These are phyloP conservation scores for Gymnopus androsaceus DNA, from an alignment of 1,284 basidiomycete genomes.

Conservation along the genomic window DNA sequence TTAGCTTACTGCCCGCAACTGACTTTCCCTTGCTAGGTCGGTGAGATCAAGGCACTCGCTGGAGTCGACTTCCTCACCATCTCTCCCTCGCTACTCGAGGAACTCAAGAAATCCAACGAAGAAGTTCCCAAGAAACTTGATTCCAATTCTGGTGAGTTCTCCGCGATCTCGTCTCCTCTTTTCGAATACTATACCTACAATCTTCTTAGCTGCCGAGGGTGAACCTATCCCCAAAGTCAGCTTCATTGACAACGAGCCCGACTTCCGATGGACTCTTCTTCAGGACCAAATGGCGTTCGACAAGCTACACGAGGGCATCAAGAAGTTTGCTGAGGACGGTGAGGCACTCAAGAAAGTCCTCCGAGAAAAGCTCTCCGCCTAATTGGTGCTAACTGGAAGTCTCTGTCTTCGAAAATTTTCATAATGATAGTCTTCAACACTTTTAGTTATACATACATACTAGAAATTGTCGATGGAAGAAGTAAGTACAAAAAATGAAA, in stretches of 20 bases:
- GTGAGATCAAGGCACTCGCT: constrained; percentile 94
- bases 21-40: constrained; percentile 48
- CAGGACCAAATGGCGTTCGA: constrained; percentile 95
- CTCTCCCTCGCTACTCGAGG: constrained; percentile 86
- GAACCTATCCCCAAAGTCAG: constrained; percentile 79
- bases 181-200: constrained; percentile 37
- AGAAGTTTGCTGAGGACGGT: constrained; percentile 96
- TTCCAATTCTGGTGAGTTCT: constrained; percentile 58
- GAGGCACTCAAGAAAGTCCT: constrained; percentile 86
- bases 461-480: too few relatives aligned
- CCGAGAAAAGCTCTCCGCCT: constrained; percentile 74
- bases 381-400: too few relatives aligned
- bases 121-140: constrained; percentile 87
- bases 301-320: constrained; percentile 96
- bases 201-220: constrained; percentile 51
- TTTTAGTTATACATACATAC: too few relatives aligned
- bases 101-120: constrained; percentile 83
- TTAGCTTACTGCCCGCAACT: neutral
- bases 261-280: constrained; percentile 93
- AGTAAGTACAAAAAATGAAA: too few relatives aligned
- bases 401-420: too few relatives aligned
- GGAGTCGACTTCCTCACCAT: constrained; percentile 98
- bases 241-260: constrained; percentile 91
- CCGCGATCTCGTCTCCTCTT: neutral
- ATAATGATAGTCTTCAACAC: too few relatives aligned